A percentile compares a stretch with the other conserved stretches of the same genome.
Conservation (phyloP, 208 protist species). For the Novymonas esmeraldas region DNA sequence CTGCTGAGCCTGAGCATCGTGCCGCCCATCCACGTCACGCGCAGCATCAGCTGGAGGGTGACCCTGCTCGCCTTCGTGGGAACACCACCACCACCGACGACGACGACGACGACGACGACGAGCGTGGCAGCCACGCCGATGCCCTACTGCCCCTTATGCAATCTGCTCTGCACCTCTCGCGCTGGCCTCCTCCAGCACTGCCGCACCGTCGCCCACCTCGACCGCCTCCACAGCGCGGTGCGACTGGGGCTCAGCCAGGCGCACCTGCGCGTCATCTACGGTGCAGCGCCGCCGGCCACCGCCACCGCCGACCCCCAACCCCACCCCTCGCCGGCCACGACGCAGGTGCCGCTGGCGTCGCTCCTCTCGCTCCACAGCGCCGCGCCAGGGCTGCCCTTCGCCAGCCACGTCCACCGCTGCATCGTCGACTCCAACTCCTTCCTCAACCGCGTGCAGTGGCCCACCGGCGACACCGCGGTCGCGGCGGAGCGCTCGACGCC, state of each 20-base stretch:
- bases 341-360: constrained; percentile 18
- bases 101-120: background rate
- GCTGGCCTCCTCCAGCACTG: constrained; percentile 40
- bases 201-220: constrained; percentile 44
- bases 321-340: background rate
- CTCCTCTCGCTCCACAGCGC: constrained; percentile 15
- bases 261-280: constrained; percentile 19
- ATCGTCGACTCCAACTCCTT: constrained; percentile 50
- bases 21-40: constrained; percentile 48
- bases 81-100: background rate
- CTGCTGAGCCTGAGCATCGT: constrained; percentile 42
- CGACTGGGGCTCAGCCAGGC: constrained; percentile 25
- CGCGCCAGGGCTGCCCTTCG: constrained; percentile 9
- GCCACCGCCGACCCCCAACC: background rate
- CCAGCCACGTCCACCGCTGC: constrained; percentile 41
- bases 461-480: background rate
- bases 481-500: constrained; percentile 26
- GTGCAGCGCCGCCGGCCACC: background rate
- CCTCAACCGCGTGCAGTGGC: constrained; percentile 75
- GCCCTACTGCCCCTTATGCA: constrained; percentile 65
- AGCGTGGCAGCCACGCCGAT: background rate
- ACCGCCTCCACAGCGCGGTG: constrained; percentile 52
- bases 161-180: constrained; percentile 27
- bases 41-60: constrained; percentile 64
- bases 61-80: constrained; percentile 32